Conservation (phyloP, 2,329 filamentous ascomycete genomes). For the Pseudomassariella vexata region DNA sequence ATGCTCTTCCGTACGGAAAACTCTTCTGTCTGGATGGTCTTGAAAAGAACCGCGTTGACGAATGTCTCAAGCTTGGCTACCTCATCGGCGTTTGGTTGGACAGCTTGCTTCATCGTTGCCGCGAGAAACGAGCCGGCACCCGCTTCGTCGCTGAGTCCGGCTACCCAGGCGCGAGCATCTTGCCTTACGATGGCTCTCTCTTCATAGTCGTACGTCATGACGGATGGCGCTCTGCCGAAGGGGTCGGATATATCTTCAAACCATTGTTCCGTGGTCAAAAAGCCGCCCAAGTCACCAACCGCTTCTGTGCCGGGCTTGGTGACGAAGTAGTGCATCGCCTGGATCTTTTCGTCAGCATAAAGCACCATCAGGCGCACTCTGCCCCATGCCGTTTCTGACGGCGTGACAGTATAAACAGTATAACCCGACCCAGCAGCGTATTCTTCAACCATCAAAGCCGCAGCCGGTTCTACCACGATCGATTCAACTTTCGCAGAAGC, state of each 20-base stretch:
- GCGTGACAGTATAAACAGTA: conserved; percentile 38
- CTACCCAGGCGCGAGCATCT: conserved; percentile 49
- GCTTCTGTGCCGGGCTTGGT: conserved; percentile 39
- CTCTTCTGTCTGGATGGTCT: conserved; percentile 38
- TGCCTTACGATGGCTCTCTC: conserved; percentile 34
- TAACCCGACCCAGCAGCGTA: conserved; percentile 16
- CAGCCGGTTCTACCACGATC: conserved; percentile 31
- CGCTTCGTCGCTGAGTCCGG: conserved; percentile 54
- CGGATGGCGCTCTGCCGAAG: conserved; percentile 46
- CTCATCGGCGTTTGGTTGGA: conserved; percentile 42
- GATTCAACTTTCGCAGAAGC: conserved; percentile 31
- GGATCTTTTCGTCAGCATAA: conserved; percentile 40
- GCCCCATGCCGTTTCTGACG: conserved; percentile 40
- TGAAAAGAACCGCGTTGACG: conserved; percentile 43
- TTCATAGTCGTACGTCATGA: conserved; percentile 53
- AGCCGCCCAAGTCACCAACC: conserved; percentile 41
- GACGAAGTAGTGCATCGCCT: conserved; percentile 52
- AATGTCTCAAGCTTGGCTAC: conserved; percentile 49
- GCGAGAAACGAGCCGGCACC: conserved; percentile 52
- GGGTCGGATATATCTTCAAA: conserved; percentile 45
- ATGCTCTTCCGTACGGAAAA: conserved; percentile 48
- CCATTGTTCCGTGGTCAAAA: conserved; percentile 48
- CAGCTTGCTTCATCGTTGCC: conserved; percentile 46
- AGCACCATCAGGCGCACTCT: conserved; percentile 39
- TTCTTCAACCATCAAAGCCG: conserved; percentile 27